Percentiles rank a stretch among this genome's conserved stretches.
These are phyloP conservation scores for Physaria fendleri DNA, from an alignment of 345 rosid genomes.

Conservation along the genomic window DNA sequence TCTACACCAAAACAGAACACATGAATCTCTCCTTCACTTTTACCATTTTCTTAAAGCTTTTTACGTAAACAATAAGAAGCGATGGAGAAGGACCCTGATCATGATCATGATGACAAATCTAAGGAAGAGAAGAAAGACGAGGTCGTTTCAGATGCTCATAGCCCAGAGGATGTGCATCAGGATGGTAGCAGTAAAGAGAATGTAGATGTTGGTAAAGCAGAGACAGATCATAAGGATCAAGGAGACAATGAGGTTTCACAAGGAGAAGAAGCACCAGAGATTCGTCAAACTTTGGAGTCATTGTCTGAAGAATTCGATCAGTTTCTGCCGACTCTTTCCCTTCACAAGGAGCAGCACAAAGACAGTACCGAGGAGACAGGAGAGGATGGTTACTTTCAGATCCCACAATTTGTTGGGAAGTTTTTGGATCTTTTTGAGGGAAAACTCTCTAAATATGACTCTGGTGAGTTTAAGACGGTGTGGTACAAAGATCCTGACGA, in stretches of 20 bases:
- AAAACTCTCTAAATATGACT: conserved; percentile 35
- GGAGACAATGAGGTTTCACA: conserved; percentile 28
- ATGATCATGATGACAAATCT: conserved; percentile 22
- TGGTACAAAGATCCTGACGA: conserved; percentile 38
- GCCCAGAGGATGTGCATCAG: not conserved
- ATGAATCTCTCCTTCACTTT: conserved; percentile 29
- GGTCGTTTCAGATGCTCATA: conserved; percentile 8
- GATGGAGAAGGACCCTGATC: conserved; percentile 27
- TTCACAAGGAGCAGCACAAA: conserved; percentile 8
- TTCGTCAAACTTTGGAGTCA: conserved; percentile 38
- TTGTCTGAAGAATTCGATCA: conserved; percentile 49
- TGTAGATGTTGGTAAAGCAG: conserved; percentile 16
- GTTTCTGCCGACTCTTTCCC: conserved; percentile 29
- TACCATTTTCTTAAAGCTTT: conserved; percentile 15
- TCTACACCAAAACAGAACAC: conserved; percentile 28
- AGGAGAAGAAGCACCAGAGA: conserved; percentile 29
- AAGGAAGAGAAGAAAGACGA: conserved; percentile 8
- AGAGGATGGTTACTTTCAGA: conserved; percentile 21
- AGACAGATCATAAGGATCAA: conserved; percentile 14
- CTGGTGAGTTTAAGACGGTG: conserved; percentile 34
- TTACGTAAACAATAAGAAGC: conserved; percentile 12
- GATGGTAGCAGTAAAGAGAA: conserved; percentile 15
- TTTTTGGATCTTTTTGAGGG: conserved; percentile 61
- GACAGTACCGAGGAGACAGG: not conserved
- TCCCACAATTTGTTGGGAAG: conserved; percentile 47